Conservation (phyloP, 2,329 filamentous ascomycete genomes). For the Beauveria brongniartii region DNA sequence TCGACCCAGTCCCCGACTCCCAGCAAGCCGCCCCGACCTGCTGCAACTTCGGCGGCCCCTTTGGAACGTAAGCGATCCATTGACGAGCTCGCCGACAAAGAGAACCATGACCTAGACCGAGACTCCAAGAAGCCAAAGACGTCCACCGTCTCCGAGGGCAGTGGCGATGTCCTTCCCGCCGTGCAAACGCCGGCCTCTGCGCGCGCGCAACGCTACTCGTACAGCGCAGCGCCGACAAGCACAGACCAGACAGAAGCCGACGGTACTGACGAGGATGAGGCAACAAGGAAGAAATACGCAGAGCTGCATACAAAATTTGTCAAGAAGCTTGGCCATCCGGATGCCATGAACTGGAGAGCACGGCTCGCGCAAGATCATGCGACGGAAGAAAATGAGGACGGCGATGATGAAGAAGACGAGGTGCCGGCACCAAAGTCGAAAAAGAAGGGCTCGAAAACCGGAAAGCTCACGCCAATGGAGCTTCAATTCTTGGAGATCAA, state of each 20-base stretch:
- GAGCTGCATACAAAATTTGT: slow-evolving; percentile 78
- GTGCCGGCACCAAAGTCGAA: slow-evolving; percentile 36
- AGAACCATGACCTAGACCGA: not conserved
- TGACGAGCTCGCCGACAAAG: slow-evolving; percentile 23
- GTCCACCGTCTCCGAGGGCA: slow-evolving; percentile 43
- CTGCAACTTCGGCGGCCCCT: slow-evolving; percentile 37
- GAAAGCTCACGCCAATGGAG: slow-evolving; percentile 91
- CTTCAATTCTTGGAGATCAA: slow-evolving; percentile 92
- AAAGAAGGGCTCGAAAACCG: slow-evolving; percentile 63
- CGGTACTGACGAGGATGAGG: slow-evolving; percentile 41
- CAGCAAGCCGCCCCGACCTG: slow-evolving; percentile 35
- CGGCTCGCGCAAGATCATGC: slow-evolving; percentile 48
- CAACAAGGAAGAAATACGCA: slow-evolving; percentile 51
- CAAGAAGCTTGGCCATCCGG: slow-evolving; percentile 78
- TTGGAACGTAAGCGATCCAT: slow-evolving; percentile 31
- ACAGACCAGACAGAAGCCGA: slow-evolving; percentile 30
- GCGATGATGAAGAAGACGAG: slow-evolving; percentile 47
- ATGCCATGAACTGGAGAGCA: slow-evolving; percentile 64
- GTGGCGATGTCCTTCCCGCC: slow-evolving; percentile 10
- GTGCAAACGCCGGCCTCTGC: slow-evolving; percentile 20
- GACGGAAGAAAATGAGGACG: slow-evolving; percentile 46
- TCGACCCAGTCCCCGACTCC: slow-evolving; percentile 17
- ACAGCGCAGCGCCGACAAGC: slow-evolving; percentile 22
- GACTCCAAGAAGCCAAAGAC: slow-evolving; percentile 14
- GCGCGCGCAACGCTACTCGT: slow-evolving; percentile 4